These are phyloP conservation scores for Serendipita sp. DNA, from an alignment of 768 basidiomycete genomes.

Conservation along the genomic window DNA sequence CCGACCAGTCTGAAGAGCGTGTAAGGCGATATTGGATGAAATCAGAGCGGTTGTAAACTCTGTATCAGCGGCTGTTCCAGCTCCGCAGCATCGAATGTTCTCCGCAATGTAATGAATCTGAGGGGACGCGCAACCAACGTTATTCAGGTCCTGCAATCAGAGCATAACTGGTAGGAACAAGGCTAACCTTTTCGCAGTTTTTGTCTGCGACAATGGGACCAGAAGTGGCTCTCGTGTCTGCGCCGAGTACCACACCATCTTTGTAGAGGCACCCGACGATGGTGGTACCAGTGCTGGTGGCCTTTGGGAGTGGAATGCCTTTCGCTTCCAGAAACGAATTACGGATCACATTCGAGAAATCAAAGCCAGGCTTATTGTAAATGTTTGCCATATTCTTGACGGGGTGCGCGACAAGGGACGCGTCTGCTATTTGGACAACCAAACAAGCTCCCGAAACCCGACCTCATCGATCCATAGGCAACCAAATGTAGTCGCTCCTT, in stretches of 20 bases:
- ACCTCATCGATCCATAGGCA: no score
- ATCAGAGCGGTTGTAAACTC: conserved; percentile 91
- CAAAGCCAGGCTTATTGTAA: conserved; percentile 4
- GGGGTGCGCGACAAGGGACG: not conserved
- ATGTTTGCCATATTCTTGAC: not conserved
- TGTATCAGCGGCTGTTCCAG: conserved; percentile 97
- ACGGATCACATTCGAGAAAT: conserved; percentile 16
- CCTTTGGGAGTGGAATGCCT: conserved; percentile 61
- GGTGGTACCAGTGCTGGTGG: conserved; percentile 88
- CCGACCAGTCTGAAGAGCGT: conserved; percentile 74
- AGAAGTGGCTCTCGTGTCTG: conserved; percentile 90
- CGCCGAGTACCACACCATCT: conserved; percentile 86
- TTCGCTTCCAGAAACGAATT: conserved; percentile 57
- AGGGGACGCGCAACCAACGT: not conserved
- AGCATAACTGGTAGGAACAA: not conserved
- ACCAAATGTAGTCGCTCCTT: no score
- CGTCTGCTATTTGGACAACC: not conserved
- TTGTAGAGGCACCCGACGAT: conserved; percentile 93
- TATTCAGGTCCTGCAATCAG: not conserved
- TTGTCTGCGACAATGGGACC: conserved; percentile 95
- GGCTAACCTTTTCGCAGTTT: conserved; percentile 93
- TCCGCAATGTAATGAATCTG: conserved; percentile 97
- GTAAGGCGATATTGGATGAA: conserved; percentile 89
- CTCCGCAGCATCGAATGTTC: conserved; percentile 92
- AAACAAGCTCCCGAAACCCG: not conserved